Evolutionary conservation across 441 rosid species (phyloP), one percentile per base, ranked within the genome.

Genomic region (Pelargonium cotyledonis): DNA sequence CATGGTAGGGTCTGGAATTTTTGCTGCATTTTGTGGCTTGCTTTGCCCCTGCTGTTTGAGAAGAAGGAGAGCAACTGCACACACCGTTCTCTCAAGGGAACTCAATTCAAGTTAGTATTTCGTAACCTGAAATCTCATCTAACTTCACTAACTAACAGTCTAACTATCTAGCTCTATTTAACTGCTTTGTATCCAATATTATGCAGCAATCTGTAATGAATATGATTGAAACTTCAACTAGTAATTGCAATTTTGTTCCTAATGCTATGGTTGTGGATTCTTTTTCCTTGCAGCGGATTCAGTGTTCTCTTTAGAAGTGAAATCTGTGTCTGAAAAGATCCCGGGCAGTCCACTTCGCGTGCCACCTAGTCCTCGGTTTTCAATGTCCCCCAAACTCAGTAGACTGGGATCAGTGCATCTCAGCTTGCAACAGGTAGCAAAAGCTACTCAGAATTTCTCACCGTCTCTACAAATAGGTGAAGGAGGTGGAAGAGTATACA

Each of bases 401-500:
- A 81, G 87, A 80, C 67, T 85, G 19, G 90, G 89, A 68, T 86
- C 96, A 6, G 53, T 91, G 67, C 86, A 80, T 81, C 91, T 88
- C 65, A 75, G 38, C 73, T 78, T 85, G 84, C 72, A 8, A 69
- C 88, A 95, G 79, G 85, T 84, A 61, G 11, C 41, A 53, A 79
- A 78, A 81, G 99, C 96, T 64, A 95, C 99, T 5, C 72, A 67
- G 31, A 90, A 84, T 79, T 91, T 95, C 78, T 85, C 99, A 4
- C 74, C 83, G n/a, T 66, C 74, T 0, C 80, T 81, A 73, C 79
- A 67, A 80, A 86, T 95, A 67, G 97, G 96, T 63, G 91, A 87
- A 85, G 96, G 97, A 31, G 96, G 96, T 38, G 97, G 99, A 74
- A 82, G 82, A 40, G 97, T 95, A 68, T 95, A 87, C 81, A 91